These are phyloP conservation scores for Talaromyces albobiverticillius DNA, from an alignment of 2,329 filamentous ascomycete species.

Conservation along the genomic window DNA sequence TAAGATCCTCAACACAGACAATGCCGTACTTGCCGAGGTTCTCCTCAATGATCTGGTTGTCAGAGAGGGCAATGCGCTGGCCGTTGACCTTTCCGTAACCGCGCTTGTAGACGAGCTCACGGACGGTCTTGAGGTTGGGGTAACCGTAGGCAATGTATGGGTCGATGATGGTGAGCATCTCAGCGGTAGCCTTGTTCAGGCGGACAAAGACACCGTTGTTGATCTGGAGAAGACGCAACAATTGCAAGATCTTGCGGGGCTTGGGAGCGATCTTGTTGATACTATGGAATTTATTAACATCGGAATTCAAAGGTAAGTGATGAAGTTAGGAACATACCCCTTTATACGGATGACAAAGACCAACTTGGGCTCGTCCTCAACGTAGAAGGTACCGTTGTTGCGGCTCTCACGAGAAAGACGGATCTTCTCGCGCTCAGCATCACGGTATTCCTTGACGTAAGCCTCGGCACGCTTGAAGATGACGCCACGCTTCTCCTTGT, in stretches of 20 bases:
- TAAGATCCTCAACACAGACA: conserved; percentile 97
- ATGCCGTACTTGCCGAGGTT: conserved; percentile 97
- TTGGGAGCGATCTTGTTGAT: conserved; percentile 99
- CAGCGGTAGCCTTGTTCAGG: conserved; percentile 93
- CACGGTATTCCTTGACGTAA: conserved; percentile 99
- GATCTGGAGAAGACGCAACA: conserved; percentile 99
- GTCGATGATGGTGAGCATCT: conserved; percentile 98
- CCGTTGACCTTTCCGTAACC: conserved; percentile 99
- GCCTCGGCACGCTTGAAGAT: conserved; percentile 99
- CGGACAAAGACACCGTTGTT: conserved; percentile 99
- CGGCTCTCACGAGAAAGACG: conserved; percentile 86
- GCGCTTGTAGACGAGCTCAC: conserved; percentile 99
- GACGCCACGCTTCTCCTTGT: conserved; percentile 96
- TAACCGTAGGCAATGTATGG: conserved; percentile 99
- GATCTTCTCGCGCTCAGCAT: conserved; percentile 97
- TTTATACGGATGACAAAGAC: conserved; percentile 99
- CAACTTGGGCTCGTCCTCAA: conserved; percentile 91
- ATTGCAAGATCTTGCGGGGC: conserved; percentile 99
- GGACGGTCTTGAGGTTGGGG: conserved; percentile 98
- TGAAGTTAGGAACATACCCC: conserved; percentile 57
- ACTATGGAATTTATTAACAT: conserved; percentile 51
- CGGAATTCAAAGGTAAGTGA: conserved; percentile 16
- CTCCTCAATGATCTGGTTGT: conserved; percentile 97
- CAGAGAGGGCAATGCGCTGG: conserved; percentile 92
- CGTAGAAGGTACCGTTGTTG: conserved; percentile 88